Conservation (phyloP, 495 filamentous ascomycete species). For the Apodospora peruviana region DNA sequence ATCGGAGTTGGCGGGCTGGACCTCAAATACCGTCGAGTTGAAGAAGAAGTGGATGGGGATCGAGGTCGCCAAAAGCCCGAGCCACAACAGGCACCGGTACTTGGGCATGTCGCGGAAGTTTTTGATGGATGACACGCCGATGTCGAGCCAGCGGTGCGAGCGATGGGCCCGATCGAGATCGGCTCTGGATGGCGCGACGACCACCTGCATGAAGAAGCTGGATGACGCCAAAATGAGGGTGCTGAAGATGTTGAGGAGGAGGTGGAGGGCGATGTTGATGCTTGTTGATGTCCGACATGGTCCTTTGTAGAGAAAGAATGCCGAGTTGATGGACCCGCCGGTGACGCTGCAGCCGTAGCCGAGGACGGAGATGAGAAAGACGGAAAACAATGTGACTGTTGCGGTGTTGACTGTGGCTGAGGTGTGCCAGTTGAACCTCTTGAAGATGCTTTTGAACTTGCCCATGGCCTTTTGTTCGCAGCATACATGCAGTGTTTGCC, state of each 20-base stretch:
- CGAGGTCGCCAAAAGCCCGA: not conserved
- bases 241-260: constrained; percentile 6
- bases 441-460: no score
- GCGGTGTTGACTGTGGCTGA: no score
- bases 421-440: no score
- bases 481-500: no score
- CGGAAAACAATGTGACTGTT: no score
- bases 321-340: no score
- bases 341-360: no score
- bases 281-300: not conserved
- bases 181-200: constrained; percentile 2
- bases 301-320: no score
- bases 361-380: no score
- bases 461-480: no score
- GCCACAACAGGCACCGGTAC: not conserved
- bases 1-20: no score
- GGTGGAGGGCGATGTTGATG: constrained; percentile 5
- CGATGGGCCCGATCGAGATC: constrained; percentile 3
- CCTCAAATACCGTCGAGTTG: no score
- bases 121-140: not conserved
- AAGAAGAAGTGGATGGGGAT: not conserved
- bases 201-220: constrained; percentile 11
- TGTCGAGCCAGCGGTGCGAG: not conserved
- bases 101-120: not conserved
- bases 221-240: constrained; percentile 1